Base-by-base conservation (phyloP, 148 eudicot genomes). In the Vaccinium myrtillus region DNA sequence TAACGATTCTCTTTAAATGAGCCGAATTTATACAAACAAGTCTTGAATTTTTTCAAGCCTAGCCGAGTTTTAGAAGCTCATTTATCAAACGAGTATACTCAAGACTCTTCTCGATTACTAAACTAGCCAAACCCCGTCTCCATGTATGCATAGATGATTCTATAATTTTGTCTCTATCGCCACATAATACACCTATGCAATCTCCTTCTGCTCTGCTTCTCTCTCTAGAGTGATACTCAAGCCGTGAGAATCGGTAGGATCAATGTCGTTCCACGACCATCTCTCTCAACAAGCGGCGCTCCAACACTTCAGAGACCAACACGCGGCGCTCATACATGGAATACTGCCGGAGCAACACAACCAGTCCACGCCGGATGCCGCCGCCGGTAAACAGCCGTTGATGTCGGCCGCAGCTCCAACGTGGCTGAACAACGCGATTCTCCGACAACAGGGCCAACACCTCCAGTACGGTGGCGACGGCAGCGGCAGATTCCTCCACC, bases 401-500 rank as follows among this genome's bases (percentile, higher is more conserved):
- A 2, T 16, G 43, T 30, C 59, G 53, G 82, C 78, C 74, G 81
- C 23, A 6, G 83, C 86, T 0, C 91, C 93, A n/a, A 88, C 91
- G 14, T 91, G 93, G 93, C 91, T 91, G 6, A 91, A 88, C 90
- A 87, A 82, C 85, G 90, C 90, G 10, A 78, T 91, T 70, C 90
- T 88, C 79, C 87, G 89, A 14, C 87, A 84, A 15, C 83, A 87
- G 73, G 23, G 80, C 81, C 77, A 67, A 77, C 70, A 27, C 14
- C 32, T 56, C 6, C 36, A 36, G 36, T 14, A 61, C 67, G 81
- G 71, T 39, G 70, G 67, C 81, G 21, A 36, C 43, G 89, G 43
- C 39, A 71, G 81, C 32, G 63, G 83, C 32, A 87, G 84, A 43
- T 88, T 90, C 84, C 86, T 88, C 61, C 84, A 90, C 78, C 89